Conservation (phyloP, 768 basidiomycete species). For the Leccinellum albellum region DNA sequence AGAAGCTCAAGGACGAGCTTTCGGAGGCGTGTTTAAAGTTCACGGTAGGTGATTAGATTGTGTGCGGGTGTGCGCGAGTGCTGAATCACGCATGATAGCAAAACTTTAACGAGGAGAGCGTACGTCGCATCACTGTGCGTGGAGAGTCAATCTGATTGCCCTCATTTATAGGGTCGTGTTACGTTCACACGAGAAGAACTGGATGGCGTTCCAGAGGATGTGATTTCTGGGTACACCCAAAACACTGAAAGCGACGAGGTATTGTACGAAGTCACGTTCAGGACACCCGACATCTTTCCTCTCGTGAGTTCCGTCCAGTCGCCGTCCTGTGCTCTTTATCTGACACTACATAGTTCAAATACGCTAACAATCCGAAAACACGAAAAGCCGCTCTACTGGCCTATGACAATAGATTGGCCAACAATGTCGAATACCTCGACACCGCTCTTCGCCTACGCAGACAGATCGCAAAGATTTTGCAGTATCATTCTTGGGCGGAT, state of each 20-base stretch:
- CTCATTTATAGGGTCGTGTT: constrained; percentile 47
- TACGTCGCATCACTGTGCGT: constrained; percentile 25
- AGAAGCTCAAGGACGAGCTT: constrained; percentile 66
- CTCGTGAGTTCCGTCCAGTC: constrained; percentile 42
- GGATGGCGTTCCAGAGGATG: constrained; percentile 75
- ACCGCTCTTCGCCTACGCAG: constrained; percentile 69
- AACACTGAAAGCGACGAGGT: constrained; percentile 53
- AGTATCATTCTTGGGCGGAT: constrained; percentile 80
- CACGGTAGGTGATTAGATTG: constrained; percentile 14
- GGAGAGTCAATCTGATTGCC: neutral
- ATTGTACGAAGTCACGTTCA: constrained; percentile 70
- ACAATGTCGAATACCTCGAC: constrained; percentile 69
- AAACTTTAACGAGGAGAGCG: constrained; percentile 87
- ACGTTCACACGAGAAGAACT: constrained; percentile 70
- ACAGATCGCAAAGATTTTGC: constrained; percentile 60
- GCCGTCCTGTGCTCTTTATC: neutral
- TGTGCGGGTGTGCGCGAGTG: too few relatives aligned
- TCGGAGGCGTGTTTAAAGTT: constrained; percentile 72
- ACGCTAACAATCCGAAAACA: constrained; percentile 65
- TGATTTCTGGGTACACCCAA: constrained; percentile 70
- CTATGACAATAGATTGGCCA: constrained; percentile 61
- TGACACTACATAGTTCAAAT: constrained; percentile 62
- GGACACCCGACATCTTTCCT: constrained; percentile 78
- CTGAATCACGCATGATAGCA: constrained; percentile 18
- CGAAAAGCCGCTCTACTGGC: constrained; percentile 63